Base-by-base conservation (phyloP, 352 stramenopile species). In the Pythium rhizo-oryzae region DNA sequence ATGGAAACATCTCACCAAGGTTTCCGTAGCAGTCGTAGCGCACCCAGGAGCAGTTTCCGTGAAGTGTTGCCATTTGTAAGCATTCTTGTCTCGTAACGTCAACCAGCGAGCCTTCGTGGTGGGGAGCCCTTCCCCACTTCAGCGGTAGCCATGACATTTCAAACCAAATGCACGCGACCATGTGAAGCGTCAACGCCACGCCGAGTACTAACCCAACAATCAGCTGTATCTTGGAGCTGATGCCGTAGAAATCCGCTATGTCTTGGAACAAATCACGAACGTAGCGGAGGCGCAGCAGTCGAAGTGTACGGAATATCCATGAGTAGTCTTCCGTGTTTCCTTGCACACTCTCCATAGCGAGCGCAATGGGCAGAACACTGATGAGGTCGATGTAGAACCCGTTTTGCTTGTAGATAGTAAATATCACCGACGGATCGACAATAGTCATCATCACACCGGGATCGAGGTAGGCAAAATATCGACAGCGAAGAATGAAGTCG, bases 11-110 rank as follows among this genome's bases (percentile, higher is more conserved):
- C 7, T 67, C 64, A 0, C 79, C 80, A 21, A 93, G 74, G 46
- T 93, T 73, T 0, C 81, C 74, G 19, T 93, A 93, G 53, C 82
- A 93, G 58, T 93, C 82, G 44, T 81, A 93, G 1, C 56, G 77
- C 35, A 91, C 75, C 84, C 84, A 93, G 1, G 84, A 90, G 24
- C 84, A 91, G 47, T 90, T 91, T n/a, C 79, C 69, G 44, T 85
- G 81, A 0, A 68, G 15, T 2, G 76, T 88, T 0, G 85, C 80
- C 46, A 85, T 79, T 44, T 75, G 47, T 25, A 93, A 71, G 46
- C 85, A 93, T 1, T 81, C 65, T 0, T 74, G 33, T 19, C 76
- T 64, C 2, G 72, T 74, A 11, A 78, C 50, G 37, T 59, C 55
- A 19, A 21, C 35, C 1, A 83, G 6, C 6, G 41, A 47, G 11